phyloP scores from a whole-genome alignment of 2,329 filamentous ascomycete species.

The Gnomoniopsis sp. region DNA sequence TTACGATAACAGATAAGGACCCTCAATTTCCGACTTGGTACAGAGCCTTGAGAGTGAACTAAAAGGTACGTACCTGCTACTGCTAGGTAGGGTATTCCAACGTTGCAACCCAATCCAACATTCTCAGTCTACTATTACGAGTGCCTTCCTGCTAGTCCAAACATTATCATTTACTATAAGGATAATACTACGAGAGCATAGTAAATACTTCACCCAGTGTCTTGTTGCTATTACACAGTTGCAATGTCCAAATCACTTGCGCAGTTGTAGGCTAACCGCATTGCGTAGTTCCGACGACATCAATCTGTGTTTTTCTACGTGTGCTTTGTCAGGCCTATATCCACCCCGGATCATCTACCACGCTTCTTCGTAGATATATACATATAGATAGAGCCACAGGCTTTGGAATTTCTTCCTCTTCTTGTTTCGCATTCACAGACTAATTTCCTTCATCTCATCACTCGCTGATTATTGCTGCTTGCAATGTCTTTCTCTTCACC shows the following conservation, averaged over 20 bases:
- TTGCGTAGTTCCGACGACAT: slow-evolving; percentile 12
- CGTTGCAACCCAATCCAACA: no score
- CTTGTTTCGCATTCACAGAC: background rate
- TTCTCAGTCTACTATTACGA: no score
- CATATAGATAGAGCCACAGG: background rate
- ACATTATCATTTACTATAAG: no score
- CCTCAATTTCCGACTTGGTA: no score
- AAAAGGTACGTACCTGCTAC: no score
- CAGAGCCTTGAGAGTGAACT: no score
- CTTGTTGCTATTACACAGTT: background rate
- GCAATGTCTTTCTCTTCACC: slow-evolving; percentile 36
- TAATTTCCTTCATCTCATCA: background rate
- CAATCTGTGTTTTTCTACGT: background rate
- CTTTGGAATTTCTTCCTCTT: background rate
- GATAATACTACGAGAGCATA: no score
- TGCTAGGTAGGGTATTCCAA: no score
- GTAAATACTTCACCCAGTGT: no score
- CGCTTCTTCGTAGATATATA: background rate
- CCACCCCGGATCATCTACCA: background rate
- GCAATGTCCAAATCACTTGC: no score
- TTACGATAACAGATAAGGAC: slow-evolving; percentile 13
- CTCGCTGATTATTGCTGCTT: background rate
- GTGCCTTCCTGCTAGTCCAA: no score
- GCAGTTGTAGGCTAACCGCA: slow-evolving; percentile 1
- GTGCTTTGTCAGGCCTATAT: background rate